Conservation (phyloP, 2,329 filamentous ascomycete genomes). For the Verticillium longisporum region DNA sequence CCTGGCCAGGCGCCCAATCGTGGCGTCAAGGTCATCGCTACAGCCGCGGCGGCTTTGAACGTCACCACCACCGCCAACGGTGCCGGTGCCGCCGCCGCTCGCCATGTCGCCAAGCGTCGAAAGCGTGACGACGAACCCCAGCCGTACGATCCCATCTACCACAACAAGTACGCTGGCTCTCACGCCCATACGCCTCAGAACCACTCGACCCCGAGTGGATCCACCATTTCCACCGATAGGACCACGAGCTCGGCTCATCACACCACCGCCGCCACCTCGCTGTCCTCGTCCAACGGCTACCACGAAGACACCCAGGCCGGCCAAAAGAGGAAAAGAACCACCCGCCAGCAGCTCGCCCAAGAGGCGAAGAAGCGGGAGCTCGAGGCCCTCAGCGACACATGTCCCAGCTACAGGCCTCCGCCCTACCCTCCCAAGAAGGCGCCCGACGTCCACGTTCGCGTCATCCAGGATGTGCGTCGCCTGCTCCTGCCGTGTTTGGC, state of each 20-base stretch:
- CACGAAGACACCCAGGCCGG: slow-evolving; percentile 62
- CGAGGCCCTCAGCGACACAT: slow-evolving; percentile 63
- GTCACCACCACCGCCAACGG: slow-evolving; percentile 21
- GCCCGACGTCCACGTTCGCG: slow-evolving; percentile 62
- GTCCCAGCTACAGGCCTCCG: slow-evolving; percentile 76
- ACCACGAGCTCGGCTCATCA: slow-evolving; percentile 68
- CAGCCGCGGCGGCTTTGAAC: slow-evolving; percentile 18
- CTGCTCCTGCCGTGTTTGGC: slow-evolving; percentile 5
- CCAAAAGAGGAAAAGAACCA: slow-evolving; percentile 86
- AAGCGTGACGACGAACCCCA: slow-evolving; percentile 54
- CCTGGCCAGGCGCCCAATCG: slow-evolving; percentile 33
- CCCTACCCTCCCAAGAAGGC: slow-evolving; percentile 87
- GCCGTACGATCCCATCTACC: slow-evolving; percentile 64
- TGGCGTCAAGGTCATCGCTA: slow-evolving; percentile 30
- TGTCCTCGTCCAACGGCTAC: slow-evolving; percentile 56
- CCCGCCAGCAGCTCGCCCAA: slow-evolving; percentile 72
- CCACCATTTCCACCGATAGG: slow-evolving; percentile 74
- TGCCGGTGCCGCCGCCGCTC: slow-evolving; percentile 20
- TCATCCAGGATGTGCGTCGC: slow-evolving; percentile 55
- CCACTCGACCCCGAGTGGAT: slow-evolving; percentile 57
- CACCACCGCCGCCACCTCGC: slow-evolving; percentile 83
- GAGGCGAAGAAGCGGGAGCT: slow-evolving; percentile 74
- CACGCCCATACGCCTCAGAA: slow-evolving; percentile 52
- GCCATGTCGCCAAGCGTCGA: slow-evolving; percentile 65
- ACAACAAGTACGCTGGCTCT: slow-evolving; percentile 60